These are phyloP conservation scores for Avena insularis DNA, from an alignment of 176 grass and related monocot species.

Conservation along the genomic window DNA sequence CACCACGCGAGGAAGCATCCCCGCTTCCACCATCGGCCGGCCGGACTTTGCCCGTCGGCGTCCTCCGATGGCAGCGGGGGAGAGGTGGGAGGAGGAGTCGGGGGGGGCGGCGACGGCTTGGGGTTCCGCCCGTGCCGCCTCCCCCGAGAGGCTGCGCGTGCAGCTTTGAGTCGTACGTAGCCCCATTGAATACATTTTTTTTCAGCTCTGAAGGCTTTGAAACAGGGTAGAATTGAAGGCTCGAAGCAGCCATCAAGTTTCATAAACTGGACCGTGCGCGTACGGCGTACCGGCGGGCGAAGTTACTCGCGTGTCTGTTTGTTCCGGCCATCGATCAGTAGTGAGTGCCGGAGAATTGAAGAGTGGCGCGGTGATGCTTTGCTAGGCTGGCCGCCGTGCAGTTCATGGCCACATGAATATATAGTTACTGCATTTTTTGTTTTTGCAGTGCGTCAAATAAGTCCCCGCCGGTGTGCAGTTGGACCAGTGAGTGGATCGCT, in stretches of 20 bases:
- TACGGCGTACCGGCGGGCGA: not conserved
- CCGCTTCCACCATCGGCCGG: no score
- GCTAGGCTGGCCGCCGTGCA: not conserved
- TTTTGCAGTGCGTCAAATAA: not conserved
- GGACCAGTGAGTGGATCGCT: conserved; percentile 20
- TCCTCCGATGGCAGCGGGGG: no score
- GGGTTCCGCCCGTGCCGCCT: no score
- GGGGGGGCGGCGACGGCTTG: no score
- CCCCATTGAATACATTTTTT: no score
- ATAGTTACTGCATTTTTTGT: not conserved
- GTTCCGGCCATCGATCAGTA: not conserved
- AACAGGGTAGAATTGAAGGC: no score
- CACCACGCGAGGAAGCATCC: no score
- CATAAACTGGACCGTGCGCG: not conserved
- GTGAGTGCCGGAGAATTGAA: not conserved
- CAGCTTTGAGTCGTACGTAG: no score
- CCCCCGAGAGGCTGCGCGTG: no score
- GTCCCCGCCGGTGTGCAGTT: not conserved
- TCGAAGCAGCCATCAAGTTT: not conserved
- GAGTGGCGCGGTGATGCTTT: not conserved
- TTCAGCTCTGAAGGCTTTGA: no score
- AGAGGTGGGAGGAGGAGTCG: no score
- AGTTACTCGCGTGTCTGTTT: not conserved
- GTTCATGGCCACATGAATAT: not conserved
- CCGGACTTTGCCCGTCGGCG: no score